A percentile compares a stretch with the other conserved stretches of the same genome.
phyloP scores from a whole-genome alignment of 2,329 filamentous ascomycete genomes.

The Aspergillus puulaauensis region DNA sequence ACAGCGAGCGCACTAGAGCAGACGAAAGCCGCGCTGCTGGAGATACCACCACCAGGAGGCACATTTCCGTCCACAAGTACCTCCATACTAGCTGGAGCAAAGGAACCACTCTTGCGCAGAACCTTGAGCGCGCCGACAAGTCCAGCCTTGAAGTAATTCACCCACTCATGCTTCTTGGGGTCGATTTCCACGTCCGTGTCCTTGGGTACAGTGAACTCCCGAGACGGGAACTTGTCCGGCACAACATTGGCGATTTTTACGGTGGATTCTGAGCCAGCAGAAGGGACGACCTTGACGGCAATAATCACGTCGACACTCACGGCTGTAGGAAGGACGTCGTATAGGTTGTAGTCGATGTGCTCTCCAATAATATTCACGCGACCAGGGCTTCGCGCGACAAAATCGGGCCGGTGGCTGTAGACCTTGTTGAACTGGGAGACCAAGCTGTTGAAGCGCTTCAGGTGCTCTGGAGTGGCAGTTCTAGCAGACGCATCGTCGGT shows the following conservation, averaged over 20 bases:
- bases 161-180: slow-evolving; percentile 84
- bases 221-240: slow-evolving; percentile 69
- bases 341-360: slow-evolving; percentile 98
- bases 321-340: slow-evolving; percentile 93
- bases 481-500: slow-evolving; percentile 72
- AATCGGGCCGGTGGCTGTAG: slow-evolving; percentile 71
- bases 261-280: slow-evolving; percentile 51
- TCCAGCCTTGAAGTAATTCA: slow-evolving; percentile 97
- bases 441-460: slow-evolving; percentile 72
- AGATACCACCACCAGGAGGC: slow-evolving; percentile 86
- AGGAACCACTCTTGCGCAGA: slow-evolving; percentile 62
- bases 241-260: slow-evolving; percentile 81
- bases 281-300: slow-evolving; percentile 62
- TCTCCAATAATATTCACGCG: slow-evolving; percentile 98
- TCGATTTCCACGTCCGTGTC: slow-evolving; percentile 74
- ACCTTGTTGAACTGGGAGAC: slow-evolving; percentile 67
- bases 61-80: slow-evolving; percentile 89
- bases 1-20: slow-evolving; percentile 87
- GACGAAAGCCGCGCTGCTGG: slow-evolving; percentile 90
- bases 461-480: slow-evolving; percentile 66
- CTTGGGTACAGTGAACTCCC: slow-evolving; percentile 69
- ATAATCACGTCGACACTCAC: slow-evolving; percentile 89
- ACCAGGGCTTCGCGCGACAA: slow-evolving; percentile 86
- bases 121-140: slow-evolving; percentile 78
- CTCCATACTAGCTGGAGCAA: slow-evolving; percentile 75